Evolutionary conservation across 192 early-diverging fungal genomes (phyloP), one percentile per base, ranked within the genome.

Genomic region (Coemansia biformis): DNA sequence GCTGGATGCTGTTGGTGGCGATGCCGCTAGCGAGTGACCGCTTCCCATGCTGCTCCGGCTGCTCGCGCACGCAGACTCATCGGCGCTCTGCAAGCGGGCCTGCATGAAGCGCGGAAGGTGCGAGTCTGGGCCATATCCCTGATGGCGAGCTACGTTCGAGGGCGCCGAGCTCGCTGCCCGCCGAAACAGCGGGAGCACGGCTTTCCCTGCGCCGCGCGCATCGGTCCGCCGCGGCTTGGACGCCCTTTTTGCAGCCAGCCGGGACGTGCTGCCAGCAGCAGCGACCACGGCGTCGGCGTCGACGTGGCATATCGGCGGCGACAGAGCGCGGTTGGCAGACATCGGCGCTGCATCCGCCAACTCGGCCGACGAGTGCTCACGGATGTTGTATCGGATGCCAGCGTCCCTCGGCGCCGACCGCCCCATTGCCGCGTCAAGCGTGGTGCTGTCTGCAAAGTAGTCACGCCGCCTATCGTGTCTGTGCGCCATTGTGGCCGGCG

Each of bases 31-130:
- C 17, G 59, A 63, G 6, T 63, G 51, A 30, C 51, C 46, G 41
- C 61, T 64, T 26, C 52, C 52, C 3, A 46, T 34, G 30, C 61
- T 64, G 36, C 56, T 31, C 7, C 68, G 48, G 36, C 68, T 35
- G 40, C 53, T 54, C 3, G 51, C 57, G 24, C 51, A 44, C 9
- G 43, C 29, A 11, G 42, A 12, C 30, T 47, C 45, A 12, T 47
- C 52, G 38, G 38, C 40, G 39, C 47, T 34, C 29, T 38, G 59
- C 38, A 59, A 18, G 11, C 46, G 49, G 15, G 58, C 55, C 17
- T 54, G 40, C 53, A 72, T 64, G 44, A 72, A 72, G n/a, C 68
- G 60, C 6, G 68, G 68, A 38, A 72, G 46, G 18, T 53, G 60
- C 0, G 68, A 72, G 13, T 48, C 53, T 9, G 48, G 53, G 1